These are phyloP conservation scores for Globisporangium takayamanum DNA, from an alignment of 352 stramenopile genomes.

Conservation along the genomic window DNA sequence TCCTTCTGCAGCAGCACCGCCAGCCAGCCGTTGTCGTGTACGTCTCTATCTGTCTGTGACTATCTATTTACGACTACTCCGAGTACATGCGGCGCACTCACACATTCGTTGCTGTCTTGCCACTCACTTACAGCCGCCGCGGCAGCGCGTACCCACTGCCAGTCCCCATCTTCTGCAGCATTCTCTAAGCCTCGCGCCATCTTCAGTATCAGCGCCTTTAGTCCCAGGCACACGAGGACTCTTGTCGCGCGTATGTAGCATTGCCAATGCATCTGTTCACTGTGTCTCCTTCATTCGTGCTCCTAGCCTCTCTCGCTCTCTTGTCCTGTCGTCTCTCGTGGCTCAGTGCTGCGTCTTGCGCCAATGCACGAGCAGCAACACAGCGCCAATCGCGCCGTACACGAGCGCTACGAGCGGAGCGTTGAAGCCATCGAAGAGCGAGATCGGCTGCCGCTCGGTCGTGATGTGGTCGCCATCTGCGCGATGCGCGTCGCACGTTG, in stretches of 20 bases:
- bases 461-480: slow-evolving; percentile 32
- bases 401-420: slow-evolving; percentile 44
- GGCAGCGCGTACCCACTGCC: slow-evolving; percentile 37
- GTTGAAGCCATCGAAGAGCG: slow-evolving; percentile 57
- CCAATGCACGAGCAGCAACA: slow-evolving; percentile 35
- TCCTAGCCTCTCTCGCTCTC: not conserved
- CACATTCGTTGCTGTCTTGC: not conserved
- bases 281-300: no score
- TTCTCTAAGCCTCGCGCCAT: slow-evolving; percentile 12
- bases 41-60: slow-evolving; percentile 9
- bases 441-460: slow-evolving; percentile 63
- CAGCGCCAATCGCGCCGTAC: slow-evolving; percentile 42
- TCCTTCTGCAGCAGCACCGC: slow-evolving; percentile 31
- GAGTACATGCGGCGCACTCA: not conserved
- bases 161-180: slow-evolving; percentile 58
- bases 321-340: not conserved
- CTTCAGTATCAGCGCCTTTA: not conserved
- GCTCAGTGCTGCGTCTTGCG: slow-evolving; percentile 22
- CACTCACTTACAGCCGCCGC: slow-evolving; percentile 5
- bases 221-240: no score
- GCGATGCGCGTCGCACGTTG: slow-evolving; percentile 50
- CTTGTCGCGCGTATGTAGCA: no score
- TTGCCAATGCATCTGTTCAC: no score
- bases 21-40: slow-evolving; percentile 45
- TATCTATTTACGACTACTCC: not conserved